A percentile compares a stretch with the other conserved stretches of the same genome.
phyloP scores from a whole-genome alignment of 228 moss, liverwort and hornwort species.

The Sphagnum fallax region DNA sequence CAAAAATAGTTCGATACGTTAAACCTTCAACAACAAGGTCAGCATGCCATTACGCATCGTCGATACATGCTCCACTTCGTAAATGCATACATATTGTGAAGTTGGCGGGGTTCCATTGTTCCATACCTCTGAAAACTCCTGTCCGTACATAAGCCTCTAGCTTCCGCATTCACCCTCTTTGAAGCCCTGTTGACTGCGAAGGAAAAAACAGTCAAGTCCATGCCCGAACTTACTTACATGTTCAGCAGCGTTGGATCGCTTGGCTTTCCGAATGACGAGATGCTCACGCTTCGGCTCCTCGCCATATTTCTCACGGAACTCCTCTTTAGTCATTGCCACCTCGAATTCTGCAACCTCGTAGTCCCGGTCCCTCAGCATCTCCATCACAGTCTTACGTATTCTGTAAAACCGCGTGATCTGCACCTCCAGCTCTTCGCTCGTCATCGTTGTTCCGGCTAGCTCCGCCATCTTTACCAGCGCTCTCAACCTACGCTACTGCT shows the following conservation, averaged over 20 bases:
- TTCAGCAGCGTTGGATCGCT: constrained; percentile 78
- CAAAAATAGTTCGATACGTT: too few species aligned
- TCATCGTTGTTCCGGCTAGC: constrained; percentile 14
- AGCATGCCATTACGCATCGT: too few species aligned
- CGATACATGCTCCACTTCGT: too few species aligned
- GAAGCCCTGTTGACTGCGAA: not conserved
- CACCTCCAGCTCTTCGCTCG: constrained; percentile 71
- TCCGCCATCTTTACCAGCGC: constrained; percentile 5
- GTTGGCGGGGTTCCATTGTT: too few species aligned
- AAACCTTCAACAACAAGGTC: too few species aligned
- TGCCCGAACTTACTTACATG: constrained; percentile 33
- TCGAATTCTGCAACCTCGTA: constrained; percentile 91
- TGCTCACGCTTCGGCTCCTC: constrained; percentile 98
- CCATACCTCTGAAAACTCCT: too few species aligned
- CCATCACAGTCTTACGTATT: constrained; percentile 94
- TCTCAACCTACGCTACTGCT: too few species aligned
- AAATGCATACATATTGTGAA: too few species aligned
- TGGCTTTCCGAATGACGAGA: constrained; percentile 82
- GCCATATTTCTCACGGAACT: constrained; percentile 90
- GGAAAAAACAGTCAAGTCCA: not conserved
- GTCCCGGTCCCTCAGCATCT: constrained; percentile 91
- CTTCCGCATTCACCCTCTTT: too few species aligned
- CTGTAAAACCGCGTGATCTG: constrained; percentile 79
- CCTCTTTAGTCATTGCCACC: constrained; percentile 62
- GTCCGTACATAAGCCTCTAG: too few species aligned